phyloP scores from a whole-genome alignment of 2,329 filamentous ascomycete genomes.

The Tolypocladium tundrense region DNA sequence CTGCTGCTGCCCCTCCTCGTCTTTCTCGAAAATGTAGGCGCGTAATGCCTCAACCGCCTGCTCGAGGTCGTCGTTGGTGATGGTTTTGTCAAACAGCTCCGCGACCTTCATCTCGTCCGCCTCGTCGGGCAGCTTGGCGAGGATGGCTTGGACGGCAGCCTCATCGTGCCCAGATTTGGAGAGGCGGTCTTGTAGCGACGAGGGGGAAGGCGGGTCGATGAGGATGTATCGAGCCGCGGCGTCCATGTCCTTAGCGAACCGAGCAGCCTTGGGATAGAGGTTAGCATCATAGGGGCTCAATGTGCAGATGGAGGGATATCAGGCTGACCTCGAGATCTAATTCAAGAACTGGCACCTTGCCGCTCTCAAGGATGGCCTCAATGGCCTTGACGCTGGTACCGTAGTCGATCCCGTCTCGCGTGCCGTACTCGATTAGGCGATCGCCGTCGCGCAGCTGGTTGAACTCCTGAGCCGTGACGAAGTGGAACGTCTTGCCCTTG shows the following conservation, averaged over 20 bases:
- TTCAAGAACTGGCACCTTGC: slow-evolving; percentile 50
- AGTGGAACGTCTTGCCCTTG: slow-evolving; percentile 42
- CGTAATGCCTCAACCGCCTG: slow-evolving; percentile 12
- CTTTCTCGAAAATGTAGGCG: slow-evolving; percentile 17
- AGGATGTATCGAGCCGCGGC: slow-evolving; percentile 47
- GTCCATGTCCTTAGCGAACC: slow-evolving; percentile 46
- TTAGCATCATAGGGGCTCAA: neutral
- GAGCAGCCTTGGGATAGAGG: slow-evolving; percentile 31
- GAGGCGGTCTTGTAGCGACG: slow-evolving; percentile 17
- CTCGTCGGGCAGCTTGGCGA: slow-evolving; percentile 11
- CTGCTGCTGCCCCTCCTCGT: slow-evolving; percentile 3
- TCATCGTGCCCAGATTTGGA: slow-evolving; percentile 14
- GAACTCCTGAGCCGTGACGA: slow-evolving; percentile 46
- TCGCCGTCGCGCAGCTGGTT: slow-evolving; percentile 49
- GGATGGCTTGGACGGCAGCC: slow-evolving; percentile 10
- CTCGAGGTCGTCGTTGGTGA: slow-evolving; percentile 17
- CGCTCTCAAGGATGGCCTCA: slow-evolving; percentile 38
- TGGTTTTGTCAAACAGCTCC: slow-evolving; percentile 15
- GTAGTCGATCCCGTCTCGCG: slow-evolving; percentile 37
- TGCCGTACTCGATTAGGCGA: slow-evolving; percentile 46
- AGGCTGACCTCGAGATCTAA: slow-evolving; percentile 40
- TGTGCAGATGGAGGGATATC: neutral
- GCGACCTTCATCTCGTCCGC: slow-evolving; percentile 14
- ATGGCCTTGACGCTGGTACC: slow-evolving; percentile 46
- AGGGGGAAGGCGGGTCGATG: slow-evolving; percentile 30